These are phyloP conservation scores for Fusarium pilosicola DNA, from an alignment of 2,329 filamentous ascomycete genomes.

Conservation along the genomic window DNA sequence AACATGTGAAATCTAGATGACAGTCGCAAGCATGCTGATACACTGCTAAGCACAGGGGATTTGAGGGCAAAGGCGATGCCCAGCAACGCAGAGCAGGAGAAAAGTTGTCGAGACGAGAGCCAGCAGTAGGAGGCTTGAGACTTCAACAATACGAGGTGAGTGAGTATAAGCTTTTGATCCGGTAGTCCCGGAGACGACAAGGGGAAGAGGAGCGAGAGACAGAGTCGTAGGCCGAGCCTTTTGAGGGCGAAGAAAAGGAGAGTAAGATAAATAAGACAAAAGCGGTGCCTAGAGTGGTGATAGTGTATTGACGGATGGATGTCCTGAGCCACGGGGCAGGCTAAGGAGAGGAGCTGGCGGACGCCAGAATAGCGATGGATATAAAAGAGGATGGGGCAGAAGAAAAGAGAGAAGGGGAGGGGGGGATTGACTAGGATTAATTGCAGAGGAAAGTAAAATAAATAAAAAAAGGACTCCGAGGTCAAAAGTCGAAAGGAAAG, in stretches of 20 bases:
- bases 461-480: background rate
- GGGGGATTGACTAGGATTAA: slow-evolving; percentile 3
- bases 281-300: slow-evolving; percentile 30
- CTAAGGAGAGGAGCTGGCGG: slow-evolving; percentile 1
- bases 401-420: background rate
- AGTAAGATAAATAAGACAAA: background rate
- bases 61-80: slow-evolving; percentile 26
- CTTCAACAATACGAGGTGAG: slow-evolving; percentile 29
- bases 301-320: slow-evolving; percentile 10
- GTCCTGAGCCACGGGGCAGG: background rate
- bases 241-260: slow-evolving; percentile 6
- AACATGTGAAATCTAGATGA: slow-evolving; percentile 39
- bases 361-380: slow-evolving; percentile 2
- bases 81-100: slow-evolving; percentile 13
- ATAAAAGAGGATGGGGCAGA: slow-evolving; percentile 7
- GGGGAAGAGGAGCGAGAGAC: slow-evolving; percentile 33
- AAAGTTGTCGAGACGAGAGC: background rate
- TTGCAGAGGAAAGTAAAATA: slow-evolving; percentile 1
- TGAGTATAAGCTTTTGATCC: slow-evolving; percentile 20
- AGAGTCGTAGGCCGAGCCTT: slow-evolving; percentile 2
- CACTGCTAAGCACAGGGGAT: slow-evolving; percentile 29
- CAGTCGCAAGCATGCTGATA: slow-evolving; percentile 38
- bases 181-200: slow-evolving; percentile 29
- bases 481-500: slow-evolving; percentile 9
- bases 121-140: background rate